phyloP scores from a whole-genome alignment of 2,329 filamentous ascomycete genomes.

The Ophiocordyceps camponoti-leonardi region DNA sequence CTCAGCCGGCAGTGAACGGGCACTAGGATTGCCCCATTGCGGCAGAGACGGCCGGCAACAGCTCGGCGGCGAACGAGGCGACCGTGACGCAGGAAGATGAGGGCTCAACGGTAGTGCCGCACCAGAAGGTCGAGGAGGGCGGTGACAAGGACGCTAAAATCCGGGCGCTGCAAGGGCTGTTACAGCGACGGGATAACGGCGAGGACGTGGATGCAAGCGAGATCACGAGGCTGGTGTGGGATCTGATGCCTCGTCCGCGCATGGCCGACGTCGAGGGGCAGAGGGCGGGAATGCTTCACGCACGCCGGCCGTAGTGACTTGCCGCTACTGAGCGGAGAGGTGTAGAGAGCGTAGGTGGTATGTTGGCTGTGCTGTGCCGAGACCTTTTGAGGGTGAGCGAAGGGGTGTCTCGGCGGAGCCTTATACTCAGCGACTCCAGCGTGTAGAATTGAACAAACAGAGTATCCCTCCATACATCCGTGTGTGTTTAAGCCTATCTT shows the following conservation, averaged over 20 bases:
- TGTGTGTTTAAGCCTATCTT: no score
- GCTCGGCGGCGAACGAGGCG: background rate
- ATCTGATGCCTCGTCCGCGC: background rate
- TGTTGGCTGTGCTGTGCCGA: no score
- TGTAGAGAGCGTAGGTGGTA: no score
- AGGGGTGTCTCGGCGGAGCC: no score
- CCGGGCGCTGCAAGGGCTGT: background rate
- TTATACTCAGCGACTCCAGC: no score
- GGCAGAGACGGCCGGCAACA: background rate
- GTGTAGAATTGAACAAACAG: no score
- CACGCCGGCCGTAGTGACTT: background rate
- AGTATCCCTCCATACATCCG: no score
- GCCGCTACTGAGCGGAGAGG: background rate
- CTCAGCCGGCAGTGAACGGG: slow-evolving; percentile 21
- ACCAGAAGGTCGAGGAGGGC: background rate
- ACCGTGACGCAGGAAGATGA: background rate
- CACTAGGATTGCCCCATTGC: slow-evolving; percentile 17
- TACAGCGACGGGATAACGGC: background rate
- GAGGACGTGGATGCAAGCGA: background rate
- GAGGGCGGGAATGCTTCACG: background rate
- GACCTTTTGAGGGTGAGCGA: no score
- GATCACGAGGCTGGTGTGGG: background rate
- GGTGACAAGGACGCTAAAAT: background rate
- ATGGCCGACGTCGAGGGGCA: background rate
- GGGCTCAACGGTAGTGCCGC: background rate